Conservation (phyloP, 495 filamentous ascomycete genomes). For the Stereocaulon alpinum region DNA sequence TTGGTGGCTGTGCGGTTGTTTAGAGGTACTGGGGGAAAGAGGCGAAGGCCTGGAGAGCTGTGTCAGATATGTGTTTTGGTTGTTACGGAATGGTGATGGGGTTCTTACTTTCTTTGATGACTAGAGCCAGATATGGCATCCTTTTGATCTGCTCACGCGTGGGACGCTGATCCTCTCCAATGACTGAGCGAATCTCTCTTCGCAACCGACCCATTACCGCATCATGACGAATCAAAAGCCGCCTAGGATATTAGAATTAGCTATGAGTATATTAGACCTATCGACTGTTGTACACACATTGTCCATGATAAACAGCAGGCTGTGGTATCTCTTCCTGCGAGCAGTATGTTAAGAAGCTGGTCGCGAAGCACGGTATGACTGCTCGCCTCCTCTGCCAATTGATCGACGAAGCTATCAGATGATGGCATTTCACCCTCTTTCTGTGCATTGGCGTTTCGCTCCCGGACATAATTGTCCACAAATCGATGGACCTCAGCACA, state of each 20-base stretch:
- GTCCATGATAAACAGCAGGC: slow-evolving; percentile 37
- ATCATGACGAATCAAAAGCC: slow-evolving; percentile 26
- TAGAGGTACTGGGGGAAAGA: slow-evolving; percentile 66
- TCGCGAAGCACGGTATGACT: slow-evolving; percentile 36
- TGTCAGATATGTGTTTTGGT: background rate
- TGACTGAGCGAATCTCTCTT: slow-evolving; percentile 24
- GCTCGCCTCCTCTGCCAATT: slow-evolving; percentile 24
- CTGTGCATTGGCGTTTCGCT: slow-evolving; percentile 10
- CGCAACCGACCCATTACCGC: slow-evolving; percentile 20
- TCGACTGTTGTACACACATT: slow-evolving; percentile 12
- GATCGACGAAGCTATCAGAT: slow-evolving; percentile 22
- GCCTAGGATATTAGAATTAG: slow-evolving; percentile 11
- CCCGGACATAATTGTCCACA: slow-evolving; percentile 29
- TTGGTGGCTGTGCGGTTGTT: slow-evolving; percentile 58
- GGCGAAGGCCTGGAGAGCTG: slow-evolving; percentile 33
- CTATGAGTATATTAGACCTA: background rate
- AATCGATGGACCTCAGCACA: slow-evolving; percentile 33
- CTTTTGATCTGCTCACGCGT: slow-evolving; percentile 29
- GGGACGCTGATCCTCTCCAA: slow-evolving; percentile 20
- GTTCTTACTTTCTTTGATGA: slow-evolving; percentile 34
- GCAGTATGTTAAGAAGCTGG: slow-evolving; percentile 46
- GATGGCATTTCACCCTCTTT: slow-evolving; percentile 2
- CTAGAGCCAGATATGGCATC: slow-evolving; percentile 33
- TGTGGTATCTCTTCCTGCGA: slow-evolving; percentile 56
- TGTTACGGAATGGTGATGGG: background rate